Percentiles rank a stretch among this genome's conserved stretches.
Evolutionary conservation across 2,329 filamentous ascomycete species (phyloP).

Genomic region (Rutstroemia sp.): DNA sequence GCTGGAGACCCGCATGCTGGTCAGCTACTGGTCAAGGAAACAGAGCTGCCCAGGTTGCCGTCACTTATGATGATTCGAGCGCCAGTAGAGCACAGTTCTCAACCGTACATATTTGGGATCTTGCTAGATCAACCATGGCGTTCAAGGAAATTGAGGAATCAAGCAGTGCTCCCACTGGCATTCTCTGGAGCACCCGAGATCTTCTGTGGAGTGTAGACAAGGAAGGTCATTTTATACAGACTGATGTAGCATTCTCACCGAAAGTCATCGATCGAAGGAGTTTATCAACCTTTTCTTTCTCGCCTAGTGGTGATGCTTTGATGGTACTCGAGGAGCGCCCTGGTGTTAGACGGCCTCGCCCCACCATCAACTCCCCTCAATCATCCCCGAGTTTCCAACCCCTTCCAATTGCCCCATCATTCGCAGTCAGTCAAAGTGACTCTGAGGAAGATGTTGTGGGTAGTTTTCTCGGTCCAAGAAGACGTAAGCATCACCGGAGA

Average conservation of each 20-base stretch:
- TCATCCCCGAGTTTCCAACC: conserved; percentile 26
- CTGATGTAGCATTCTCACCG: conserved; percentile 56
- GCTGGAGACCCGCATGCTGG: conserved; percentile 60
- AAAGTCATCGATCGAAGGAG: conserved; percentile 56
- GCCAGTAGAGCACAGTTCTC: conserved; percentile 47
- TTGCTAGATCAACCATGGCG: conserved; percentile 59
- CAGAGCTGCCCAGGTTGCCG: conserved; percentile 53
- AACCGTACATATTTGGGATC: conserved; percentile 59
- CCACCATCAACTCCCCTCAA: conserved; percentile 23
- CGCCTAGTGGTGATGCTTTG: conserved; percentile 49
- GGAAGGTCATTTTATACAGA: conserved; percentile 56
- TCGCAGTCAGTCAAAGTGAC: conserved; percentile 53
- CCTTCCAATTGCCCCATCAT: conserved; percentile 41
- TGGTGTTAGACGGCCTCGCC: conserved; percentile 38
- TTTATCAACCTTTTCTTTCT: conserved; percentile 54
- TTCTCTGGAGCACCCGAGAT: conserved; percentile 59
- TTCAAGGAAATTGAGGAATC: conserved; percentile 60
- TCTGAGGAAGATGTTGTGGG: conserved; percentile 58
- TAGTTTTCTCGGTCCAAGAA: conserved; percentile 47
- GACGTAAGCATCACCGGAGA: conserved; percentile 35
- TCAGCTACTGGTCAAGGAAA: conserved; percentile 54
- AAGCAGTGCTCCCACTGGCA: conserved; percentile 46
- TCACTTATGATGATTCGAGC: conserved; percentile 52
- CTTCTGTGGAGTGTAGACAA: conserved; percentile 58
- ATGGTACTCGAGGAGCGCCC: conserved; percentile 55